Evolutionary conservation across 352 stramenopile genomes (phyloP).

Genomic region (Pythium guiyangense): DNA sequence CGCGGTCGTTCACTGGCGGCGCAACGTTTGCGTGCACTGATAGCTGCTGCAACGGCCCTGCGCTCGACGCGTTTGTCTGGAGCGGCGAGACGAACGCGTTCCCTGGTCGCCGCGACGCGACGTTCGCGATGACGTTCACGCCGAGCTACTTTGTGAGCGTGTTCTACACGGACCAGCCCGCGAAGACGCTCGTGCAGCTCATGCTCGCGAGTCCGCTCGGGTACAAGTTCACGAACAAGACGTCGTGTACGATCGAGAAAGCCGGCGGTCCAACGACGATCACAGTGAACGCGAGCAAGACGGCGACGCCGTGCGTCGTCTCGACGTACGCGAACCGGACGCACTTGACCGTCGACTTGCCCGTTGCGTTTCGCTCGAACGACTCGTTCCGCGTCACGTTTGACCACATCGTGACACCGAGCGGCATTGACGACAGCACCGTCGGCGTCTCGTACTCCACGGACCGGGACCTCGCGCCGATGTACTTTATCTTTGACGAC

Average conservation of each 20-base stretch:
- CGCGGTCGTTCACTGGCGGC: constrained; percentile 52
- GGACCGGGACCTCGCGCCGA: constrained; percentile 46
- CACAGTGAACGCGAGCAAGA: constrained; percentile 7
- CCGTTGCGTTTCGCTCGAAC: constrained; percentile 35
- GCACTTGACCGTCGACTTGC: constrained; percentile 69
- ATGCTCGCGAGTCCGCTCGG: constrained; percentile 62
- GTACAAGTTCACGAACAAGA: constrained; percentile 52
- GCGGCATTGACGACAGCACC: constrained; percentile 39
- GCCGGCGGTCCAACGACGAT: neutral
- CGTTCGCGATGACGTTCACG: constrained; percentile 72
- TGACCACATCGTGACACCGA: constrained; percentile 57
- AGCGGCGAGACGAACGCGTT: constrained; percentile 39
- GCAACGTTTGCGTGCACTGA: constrained; percentile 65
- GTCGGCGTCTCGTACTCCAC: constrained; percentile 42
- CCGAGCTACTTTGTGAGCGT: constrained; percentile 61
- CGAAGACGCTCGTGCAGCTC: constrained; percentile 67
- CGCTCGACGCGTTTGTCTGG: constrained; percentile 79
- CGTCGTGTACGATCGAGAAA: constrained; percentile 42
- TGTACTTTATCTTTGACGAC: constrained; percentile 80
- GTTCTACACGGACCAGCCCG: constrained; percentile 36
- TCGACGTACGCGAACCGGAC: constrained; percentile 47
- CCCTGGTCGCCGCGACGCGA: constrained; percentile 67
- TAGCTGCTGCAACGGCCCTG: constrained; percentile 56
- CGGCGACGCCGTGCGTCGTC: constrained; percentile 36
- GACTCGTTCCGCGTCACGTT: constrained; percentile 68